phyloP scores from a whole-genome alignment of 495 filamentous ascomycete species.

The Xylaria longipes region DNA sequence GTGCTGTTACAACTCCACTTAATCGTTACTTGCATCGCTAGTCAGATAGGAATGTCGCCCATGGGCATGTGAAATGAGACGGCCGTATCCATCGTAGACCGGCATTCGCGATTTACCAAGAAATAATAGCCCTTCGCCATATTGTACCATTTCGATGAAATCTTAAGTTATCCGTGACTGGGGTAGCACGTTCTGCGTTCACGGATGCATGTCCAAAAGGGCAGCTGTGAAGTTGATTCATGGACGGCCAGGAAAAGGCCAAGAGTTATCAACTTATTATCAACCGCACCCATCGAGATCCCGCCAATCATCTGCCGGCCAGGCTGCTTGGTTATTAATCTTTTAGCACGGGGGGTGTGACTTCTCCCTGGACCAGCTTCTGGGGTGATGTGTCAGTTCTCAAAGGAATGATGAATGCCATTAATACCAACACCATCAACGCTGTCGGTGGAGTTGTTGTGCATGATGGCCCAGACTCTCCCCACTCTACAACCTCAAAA shows the following conservation, averaged over 20 bases:
- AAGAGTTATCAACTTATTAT: constrained; percentile 5
- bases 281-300: too few relatives aligned
- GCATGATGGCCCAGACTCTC: neutral
- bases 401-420: constrained; percentile 2
- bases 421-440: neutral
- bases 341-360: neutral
- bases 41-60: neutral
- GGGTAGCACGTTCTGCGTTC: neutral
- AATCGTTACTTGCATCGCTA: neutral
- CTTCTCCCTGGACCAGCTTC: neutral
- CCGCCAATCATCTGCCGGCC: constrained; percentile 15
- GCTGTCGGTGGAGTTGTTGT: constrained; percentile 8
- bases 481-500: neutral
- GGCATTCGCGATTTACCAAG: neutral
- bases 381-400: neutral
- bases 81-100: neutral
- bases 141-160: constrained; percentile 24
- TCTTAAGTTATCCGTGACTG: constrained; percentile 13
- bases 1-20: neutral
- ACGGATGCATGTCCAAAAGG: constrained; percentile 19
- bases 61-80: neutral
- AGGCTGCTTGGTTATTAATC: constrained; percentile 1
- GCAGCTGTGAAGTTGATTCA: constrained; percentile 28
- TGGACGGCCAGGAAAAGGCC: constrained; percentile 21
- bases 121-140: constrained; percentile 3